Base-by-base conservation (phyloP, 208 protist species). In the Angomonas ambiguus region DNA sequence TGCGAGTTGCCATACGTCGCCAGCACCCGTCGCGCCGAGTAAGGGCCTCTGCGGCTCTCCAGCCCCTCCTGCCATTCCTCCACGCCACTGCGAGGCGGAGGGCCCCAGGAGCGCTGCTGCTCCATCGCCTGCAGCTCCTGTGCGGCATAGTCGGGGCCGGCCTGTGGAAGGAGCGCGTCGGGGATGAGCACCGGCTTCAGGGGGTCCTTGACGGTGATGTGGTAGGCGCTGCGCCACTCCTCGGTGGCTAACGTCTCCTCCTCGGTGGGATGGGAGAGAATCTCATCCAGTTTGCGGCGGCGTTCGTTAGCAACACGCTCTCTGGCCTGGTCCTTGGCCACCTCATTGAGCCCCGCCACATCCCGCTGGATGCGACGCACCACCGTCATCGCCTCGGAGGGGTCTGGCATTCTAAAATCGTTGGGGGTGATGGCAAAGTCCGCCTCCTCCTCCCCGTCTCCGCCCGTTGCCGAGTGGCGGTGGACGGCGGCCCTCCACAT, bases 321-420 rank as follows among this genome's bases (percentile, higher is more conserved):
- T 8, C 65, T 60, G 33, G 77, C 57, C 70, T 92, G 85, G 74
- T 94, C 80, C 69, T 76, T 71, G 1, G 88, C 81, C 34, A 92
- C 83, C n/a, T 81, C 84, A 66, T 94, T 94, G 32, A 94, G 79
- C 0, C 83, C 88, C 2, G 88, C 64, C 27, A 94, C 79, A 41
- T 94, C 85, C 42, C 85, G 75, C 70, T 94, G 88, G 24, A 94
- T 90, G 66, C 73, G 78, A 2, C 79, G 79, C 62, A 94, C 90
- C 20, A 85, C 75, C 18, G 64, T 61, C 5, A 64, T 76, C 0
- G 85, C 87, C 62, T 91, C 88, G 55, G 77, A 76, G 22, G 72
- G 61, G 60, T 67, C 71, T 32, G 88, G 88, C 88, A 94, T 94
- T 30, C 77, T 67, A 60, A 92, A 91, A 41, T 70, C 76, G 55